Evolutionary conservation across 306 rosid species (phyloP), one percentile per base, ranked within the genome.

Genomic region (Arachis stenosperma): DNA sequence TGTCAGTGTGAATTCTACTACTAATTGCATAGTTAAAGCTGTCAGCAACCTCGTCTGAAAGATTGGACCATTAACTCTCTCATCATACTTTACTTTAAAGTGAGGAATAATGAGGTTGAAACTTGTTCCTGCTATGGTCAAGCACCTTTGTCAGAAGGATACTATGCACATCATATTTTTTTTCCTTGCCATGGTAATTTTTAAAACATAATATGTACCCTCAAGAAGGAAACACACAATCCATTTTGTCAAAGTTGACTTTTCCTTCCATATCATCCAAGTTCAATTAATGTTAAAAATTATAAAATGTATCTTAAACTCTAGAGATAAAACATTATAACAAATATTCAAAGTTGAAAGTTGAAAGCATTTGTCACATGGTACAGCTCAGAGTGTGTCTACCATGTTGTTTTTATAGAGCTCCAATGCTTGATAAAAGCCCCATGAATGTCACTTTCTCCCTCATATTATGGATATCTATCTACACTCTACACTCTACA

Each of bases 381-480:
- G 76, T 69, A 79, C 82, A 68, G 82, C 68, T 73, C 79, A 77
- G 52, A 56, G 8, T 55, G 70, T 54, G 68, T 83, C 83, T 69
- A 74, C 67, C 39, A 52, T 60, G 83, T 69, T 77, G 55, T 61
- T 56, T 22, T 22, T 22, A 22, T 63, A 42, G 80, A 50, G 58
- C 75, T 70, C 57, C 65, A 48, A 70, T 57, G 67, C 44, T 44
- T 75, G 79, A 80, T 80, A 75, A 67, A 79, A 83, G 73, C 67
- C 70, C 70, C 77, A 76, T 82, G 65, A 61, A 57, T 65, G 86
- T 82, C 89, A 70, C 74, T 82, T 79, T 79, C 88, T 58, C 36
- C 48, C 81, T 43, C 71, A 57, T 57, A 72, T 72, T 72, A 61
- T 80, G 50, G 75, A 73, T 44, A 69, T 52, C 61, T 52, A 82